Percentiles rank a stretch among this genome's conserved stretches.
Evolutionary conservation across 192 early-diverging fungal genomes (phyloP).

Genomic region (Backusella psychrophila): DNA sequence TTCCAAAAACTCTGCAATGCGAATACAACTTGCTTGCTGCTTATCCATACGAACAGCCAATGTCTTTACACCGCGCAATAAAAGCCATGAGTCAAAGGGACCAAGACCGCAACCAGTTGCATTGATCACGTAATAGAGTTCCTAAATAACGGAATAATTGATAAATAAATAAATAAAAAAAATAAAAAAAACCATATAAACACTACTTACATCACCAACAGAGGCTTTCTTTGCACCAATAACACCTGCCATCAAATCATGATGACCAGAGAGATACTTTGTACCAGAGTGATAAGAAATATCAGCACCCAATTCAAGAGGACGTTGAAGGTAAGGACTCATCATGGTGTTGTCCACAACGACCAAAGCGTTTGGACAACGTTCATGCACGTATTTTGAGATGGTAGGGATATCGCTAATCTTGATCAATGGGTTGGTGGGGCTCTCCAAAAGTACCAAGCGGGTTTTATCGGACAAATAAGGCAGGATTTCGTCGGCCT

Average conservation of each 20-base stretch:
- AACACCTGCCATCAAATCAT: conserved; percentile 98
- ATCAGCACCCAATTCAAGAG: conserved; percentile 88
- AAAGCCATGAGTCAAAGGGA: conserved; percentile 92
- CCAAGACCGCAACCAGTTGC: conserved; percentile 86
- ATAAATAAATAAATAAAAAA: conserved; percentile 7
- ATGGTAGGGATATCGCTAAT: conserved; percentile 88
- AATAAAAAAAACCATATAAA: neutral
- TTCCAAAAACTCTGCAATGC: conserved; percentile 83
- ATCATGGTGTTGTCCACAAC: conserved; percentile 99
- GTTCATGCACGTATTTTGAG: conserved; percentile 64
- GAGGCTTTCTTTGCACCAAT: conserved; percentile 72
- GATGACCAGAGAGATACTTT: conserved; percentile 96
- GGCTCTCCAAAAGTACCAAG: conserved; percentile 90
- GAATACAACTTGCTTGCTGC: conserved; percentile 80
- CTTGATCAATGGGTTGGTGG: conserved; percentile 96
- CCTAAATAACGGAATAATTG: conserved; percentile 32
- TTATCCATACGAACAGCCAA: conserved; percentile 95
- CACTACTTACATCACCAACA: conserved; percentile 66
- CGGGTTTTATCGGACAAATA: conserved; percentile 74
- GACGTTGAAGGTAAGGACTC: conserved; percentile 91
- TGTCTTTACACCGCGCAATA: conserved; percentile 94
- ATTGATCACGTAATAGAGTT: conserved; percentile 93
- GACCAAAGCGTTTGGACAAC: conserved; percentile 76
- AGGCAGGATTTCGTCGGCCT: conserved; percentile 54
- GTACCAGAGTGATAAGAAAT: conserved; percentile 96